Evolutionary conservation across 768 basidiomycete species (phyloP), one percentile per base, ranked within the genome.

Genomic region (Tubosaeta sp.): DNA sequence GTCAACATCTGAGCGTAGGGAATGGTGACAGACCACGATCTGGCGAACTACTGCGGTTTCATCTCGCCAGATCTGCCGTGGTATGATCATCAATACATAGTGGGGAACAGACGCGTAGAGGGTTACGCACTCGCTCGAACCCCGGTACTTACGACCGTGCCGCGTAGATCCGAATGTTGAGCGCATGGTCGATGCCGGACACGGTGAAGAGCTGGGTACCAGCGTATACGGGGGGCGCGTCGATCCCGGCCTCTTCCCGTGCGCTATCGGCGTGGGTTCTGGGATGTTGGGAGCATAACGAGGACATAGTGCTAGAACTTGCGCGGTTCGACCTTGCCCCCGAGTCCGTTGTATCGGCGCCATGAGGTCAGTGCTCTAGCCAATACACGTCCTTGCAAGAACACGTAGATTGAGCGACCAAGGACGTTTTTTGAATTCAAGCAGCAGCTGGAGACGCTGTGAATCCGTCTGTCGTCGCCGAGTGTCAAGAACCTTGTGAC

Each of bases 211-310:
- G 71, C 14, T 92, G 69, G 4, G 72, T 78, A 1, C 89, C 89
- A 36, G 74, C 79, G 43, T 84, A 27, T 8, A 8, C 25, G n/a
- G 90, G 73, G 3, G 78, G 71, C 0, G 88, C 84, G 18, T 69
- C 74, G 34, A 94, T 82, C 1, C 90, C 87, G 8, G 89, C 79
- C 71, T 94, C 92, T 74, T 94, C 92, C 91, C 91, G 59, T 30
- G 12, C 24, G 25, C 25, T 27, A 8, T 27, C 4, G 25, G 25
- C 25, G 25, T 27, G 4, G 25, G 25, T 8, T 4, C 25, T 8
- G 8, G 25, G 8, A 8, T 27, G 25, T 27, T 7, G 6, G 10
- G 14, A n/a, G n/a, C n/a, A n/a, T n/a, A n/a, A n/a, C n/a, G n/a
- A n/a, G n/a, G n/a, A n/a, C n/a, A n/a, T n/a, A n/a, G 1, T n/a